Base-by-base conservation (phyloP, 495 filamentous ascomycete genomes). In the Lentithecium fluviatile region DNA sequence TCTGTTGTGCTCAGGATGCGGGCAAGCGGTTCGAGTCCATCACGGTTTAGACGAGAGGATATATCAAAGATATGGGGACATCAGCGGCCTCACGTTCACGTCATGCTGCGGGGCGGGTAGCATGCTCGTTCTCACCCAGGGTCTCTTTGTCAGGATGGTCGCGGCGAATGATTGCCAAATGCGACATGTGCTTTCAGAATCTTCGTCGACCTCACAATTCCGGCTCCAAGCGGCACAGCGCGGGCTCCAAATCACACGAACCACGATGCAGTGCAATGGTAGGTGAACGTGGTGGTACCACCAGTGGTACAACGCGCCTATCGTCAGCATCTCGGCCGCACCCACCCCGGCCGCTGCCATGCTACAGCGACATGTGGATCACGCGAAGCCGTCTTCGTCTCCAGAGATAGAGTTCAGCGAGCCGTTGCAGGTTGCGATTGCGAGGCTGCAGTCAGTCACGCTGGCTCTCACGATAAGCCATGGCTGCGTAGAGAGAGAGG, bases 251-350 rank as follows among this genome's bases (percentile, higher is more conserved):
- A 34, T 23, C 32, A 11, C 5, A 15, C 24, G 19, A 36, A 20
- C 37, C 38, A 64, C 36, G 42, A 50, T 64, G 61, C 55, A 54
- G 24, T 47, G 43, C 55, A 20, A 64, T 59, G 61, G 61, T 17
- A 55, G 55, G 61, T 58, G 61, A 56, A 63, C 60, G 38, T 63
- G 60, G 60, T 63, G n/a, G 53, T 63, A 63, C 60, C 56, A 63
- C 60, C 24, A 52, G 60, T 57, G 10, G 53, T 63, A 63, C 60
- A 63, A 63, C 60, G 24, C 52, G 60, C 52, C 60, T 32, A 63
- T 63, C 52, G 54, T 25, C 10, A 12, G 25, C 38, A 17, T 26
- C 34, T 7, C 6, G 48, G 6, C 26, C 26, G 15, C 5, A 24
- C 26, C 54, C 11, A 48, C 21, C 17, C 37, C 32, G 53, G 20